Conservation (phyloP, 2,329 filamentous ascomycete species). For the Blastomyces gilchristii region DNA sequence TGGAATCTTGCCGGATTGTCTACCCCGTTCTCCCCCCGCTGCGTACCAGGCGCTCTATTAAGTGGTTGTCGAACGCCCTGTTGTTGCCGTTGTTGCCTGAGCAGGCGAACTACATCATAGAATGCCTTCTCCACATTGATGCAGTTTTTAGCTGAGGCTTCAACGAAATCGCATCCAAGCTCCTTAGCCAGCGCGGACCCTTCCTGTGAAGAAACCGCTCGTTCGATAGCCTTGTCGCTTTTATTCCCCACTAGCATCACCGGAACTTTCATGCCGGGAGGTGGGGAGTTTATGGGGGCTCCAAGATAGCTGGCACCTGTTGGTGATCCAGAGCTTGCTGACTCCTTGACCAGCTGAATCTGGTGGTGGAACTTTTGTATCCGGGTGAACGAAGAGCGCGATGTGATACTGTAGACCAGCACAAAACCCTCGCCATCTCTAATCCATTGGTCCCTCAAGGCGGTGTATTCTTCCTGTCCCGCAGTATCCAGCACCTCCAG, state of each 20-base stretch:
- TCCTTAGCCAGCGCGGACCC: constrained; percentile 84
- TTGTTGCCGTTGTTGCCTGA: constrained; percentile 68
- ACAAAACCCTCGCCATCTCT: constrained; percentile 96
- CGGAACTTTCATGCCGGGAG: constrained; percentile 58
- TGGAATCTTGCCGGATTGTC: constrained; percentile 34
- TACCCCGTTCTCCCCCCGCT: constrained; percentile 27
- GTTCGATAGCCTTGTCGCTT: constrained; percentile 89
- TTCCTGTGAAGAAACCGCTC: constrained; percentile 94
- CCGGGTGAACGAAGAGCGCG: constrained; percentile 83
- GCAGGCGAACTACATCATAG: constrained; percentile 87
- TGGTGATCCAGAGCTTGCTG: constrained; percentile 47
- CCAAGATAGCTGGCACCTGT: constrained; percentile 40
- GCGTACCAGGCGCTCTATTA: constrained; percentile 29
- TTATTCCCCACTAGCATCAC: constrained; percentile 99
- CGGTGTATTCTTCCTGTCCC: constrained; percentile 97
- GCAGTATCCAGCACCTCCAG: constrained; percentile 92
- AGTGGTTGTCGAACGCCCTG: constrained; percentile 28
- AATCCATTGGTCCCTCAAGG: constrained; percentile 95
- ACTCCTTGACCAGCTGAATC: constrained; percentile 95
- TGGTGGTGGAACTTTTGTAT: constrained; percentile 95
- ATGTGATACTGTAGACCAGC: constrained; percentile 96
- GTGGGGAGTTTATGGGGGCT: constrained; percentile 41
- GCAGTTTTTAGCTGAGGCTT: constrained; percentile 94
- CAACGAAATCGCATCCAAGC: constrained; percentile 90
- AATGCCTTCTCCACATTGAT: constrained; percentile 98